Conservation (phyloP, 2,329 filamentous ascomycete species). For the Botrytis pseudocinerea region DNA sequence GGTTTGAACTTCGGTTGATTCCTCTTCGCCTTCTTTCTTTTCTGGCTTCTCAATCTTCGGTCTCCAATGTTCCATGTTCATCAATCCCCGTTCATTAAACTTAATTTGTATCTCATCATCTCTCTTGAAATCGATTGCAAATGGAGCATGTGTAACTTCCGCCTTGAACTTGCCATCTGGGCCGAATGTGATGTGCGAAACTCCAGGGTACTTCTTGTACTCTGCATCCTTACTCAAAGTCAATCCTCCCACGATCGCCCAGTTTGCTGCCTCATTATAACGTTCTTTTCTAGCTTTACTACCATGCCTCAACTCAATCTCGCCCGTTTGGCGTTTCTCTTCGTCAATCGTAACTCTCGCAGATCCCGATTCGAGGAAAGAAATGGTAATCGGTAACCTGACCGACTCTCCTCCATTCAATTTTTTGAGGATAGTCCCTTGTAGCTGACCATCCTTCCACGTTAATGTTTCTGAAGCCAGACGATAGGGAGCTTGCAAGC, state of each 20-base stretch:
- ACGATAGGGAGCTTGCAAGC: constrained; percentile 68
- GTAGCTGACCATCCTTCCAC: constrained; percentile 77
- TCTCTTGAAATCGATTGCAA: constrained; percentile 81
- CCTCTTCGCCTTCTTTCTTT: constrained; percentile 43
- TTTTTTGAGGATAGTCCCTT: constrained; percentile 79
- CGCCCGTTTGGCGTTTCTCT: constrained; percentile 82
- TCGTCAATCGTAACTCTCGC: constrained; percentile 89
- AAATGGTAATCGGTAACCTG: constrained; percentile 77
- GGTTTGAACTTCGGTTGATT: constrained; percentile 42
- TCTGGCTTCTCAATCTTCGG: constrained; percentile 68
- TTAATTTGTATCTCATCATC: constrained; percentile 80
- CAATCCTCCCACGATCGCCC: constrained; percentile 81
- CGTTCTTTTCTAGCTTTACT: constrained; percentile 86
- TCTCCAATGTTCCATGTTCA: constrained; percentile 97
- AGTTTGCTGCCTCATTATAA: constrained; percentile 88
- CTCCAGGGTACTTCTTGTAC: constrained; percentile 64
- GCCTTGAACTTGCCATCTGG: constrained; percentile 75
- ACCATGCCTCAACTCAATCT: constrained; percentile 82
- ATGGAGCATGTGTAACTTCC: constrained; percentile 78
- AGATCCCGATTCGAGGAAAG: constrained; percentile 86
- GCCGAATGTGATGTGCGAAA: constrained; percentile 78
- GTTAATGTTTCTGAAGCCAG: constrained; percentile 70
- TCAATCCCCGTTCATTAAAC: constrained; percentile 82
- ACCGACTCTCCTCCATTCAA: constrained; percentile 68
- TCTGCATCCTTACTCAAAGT: constrained; percentile 70